Evolutionary conservation across 73 alveolate genomes (phyloP), one percentile per base, ranked within the genome.

Genomic region (Loxodes magnus): DNA sequence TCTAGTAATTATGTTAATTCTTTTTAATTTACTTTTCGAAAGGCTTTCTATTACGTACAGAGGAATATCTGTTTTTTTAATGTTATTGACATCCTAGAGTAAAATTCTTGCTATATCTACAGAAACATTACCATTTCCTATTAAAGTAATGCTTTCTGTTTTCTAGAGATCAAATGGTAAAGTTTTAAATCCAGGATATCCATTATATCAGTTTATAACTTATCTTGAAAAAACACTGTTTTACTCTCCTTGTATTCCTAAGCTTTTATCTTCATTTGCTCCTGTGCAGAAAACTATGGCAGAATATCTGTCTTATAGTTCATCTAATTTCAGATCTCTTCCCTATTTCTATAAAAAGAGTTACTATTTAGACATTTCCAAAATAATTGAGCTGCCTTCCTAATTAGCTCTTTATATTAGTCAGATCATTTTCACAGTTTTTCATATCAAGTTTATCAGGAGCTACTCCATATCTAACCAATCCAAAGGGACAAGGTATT

Each of bases 91-190:
- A 41, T 60, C 53, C 49, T 74, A 61, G 10, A 73, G 49, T 7
- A 84, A 53, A n/a, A 74, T 52, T 31, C 96, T 41, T 2, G 87
- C 77, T 5, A 84, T 60, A 51, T 84, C 96, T 43, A 77, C 54
- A 7, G 93, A 89, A 15, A 84, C 93, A 74, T 84, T 84, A 0
- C 96, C 96, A 80, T 79, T 84, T 35, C 80, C 82, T 16, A 60
- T 27, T 0, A 73, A 52, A 4, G 59, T 51, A 0, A 64, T 64
- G 35, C 46, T 51, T 50, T 57, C 59, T 19, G 36, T 50, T 7
- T 52, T 35, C 28, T 38, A 27, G 25, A 69, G 63, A 36, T 48
- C 43, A 22, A 69, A n/a, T n/a, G n/a, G n/a, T n/a, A n/a, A 20
- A 64, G 37, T 31, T 24, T 15, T 29, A 22, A 56, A 62, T 49